A percentile compares a stretch with the other conserved stretches of the same genome.
phyloP scores from a whole-genome alignment of 805 yeast genomes.

The Wickerhamiella domercqiae region DNA sequence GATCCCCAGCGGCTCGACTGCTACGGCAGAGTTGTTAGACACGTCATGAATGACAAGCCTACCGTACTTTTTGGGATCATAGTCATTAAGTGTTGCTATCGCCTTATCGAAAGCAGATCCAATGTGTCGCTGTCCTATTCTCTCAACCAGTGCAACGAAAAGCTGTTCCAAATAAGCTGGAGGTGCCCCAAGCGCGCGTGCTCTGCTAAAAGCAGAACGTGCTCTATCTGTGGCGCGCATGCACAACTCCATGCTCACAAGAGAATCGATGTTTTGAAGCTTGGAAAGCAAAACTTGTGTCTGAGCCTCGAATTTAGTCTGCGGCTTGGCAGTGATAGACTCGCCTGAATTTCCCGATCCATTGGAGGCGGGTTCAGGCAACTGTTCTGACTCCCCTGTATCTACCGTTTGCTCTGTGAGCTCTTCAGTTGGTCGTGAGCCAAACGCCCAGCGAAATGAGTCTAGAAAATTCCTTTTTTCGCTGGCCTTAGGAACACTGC shows the following conservation, averaged over 20 bases:
- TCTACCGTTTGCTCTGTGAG: neutral
- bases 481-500: constrained; percentile 30
- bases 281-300: constrained; percentile 63
- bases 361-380: neutral
- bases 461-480: constrained; percentile 38
- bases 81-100: constrained; percentile 47
- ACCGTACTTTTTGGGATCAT: constrained; percentile 40
- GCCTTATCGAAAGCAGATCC: constrained; percentile 76
- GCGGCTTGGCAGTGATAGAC: constrained; percentile 10
- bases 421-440: constrained; percentile 4
- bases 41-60: constrained; percentile 16
- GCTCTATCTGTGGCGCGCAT: constrained; percentile 57
- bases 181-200: constrained; percentile 30
- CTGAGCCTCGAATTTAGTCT: constrained; percentile 55
- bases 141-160: constrained; percentile 48
- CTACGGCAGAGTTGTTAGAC: constrained; percentile 10
- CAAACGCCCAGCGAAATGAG: constrained; percentile 28
- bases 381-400: constrained; percentile 1
- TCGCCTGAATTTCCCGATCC: neutral
- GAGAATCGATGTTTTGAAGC: constrained; percentile 56
- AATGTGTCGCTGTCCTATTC: constrained; percentile 61
- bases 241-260: constrained; percentile 69
- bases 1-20: constrained; percentile 69
- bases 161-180: constrained; percentile 40
- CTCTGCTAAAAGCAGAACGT: constrained; percentile 43